These are phyloP conservation scores for Vaccinium corymbosum DNA, from an alignment of 148 eudicot species.

Conservation along the genomic window DNA sequence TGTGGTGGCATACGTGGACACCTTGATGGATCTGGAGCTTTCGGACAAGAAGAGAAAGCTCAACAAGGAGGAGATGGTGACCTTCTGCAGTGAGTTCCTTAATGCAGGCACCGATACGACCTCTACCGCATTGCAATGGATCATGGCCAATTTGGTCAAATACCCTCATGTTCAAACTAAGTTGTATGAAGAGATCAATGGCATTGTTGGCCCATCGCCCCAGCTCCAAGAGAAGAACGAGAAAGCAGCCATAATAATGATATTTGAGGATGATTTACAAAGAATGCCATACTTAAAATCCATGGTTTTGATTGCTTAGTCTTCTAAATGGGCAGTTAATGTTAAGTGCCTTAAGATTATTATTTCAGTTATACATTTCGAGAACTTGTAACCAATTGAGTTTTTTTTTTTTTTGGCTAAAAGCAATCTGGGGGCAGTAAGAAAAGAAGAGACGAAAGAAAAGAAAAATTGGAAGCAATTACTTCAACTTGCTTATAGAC, in stretches of 20 bases:
- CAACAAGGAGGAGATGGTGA: conserved; percentile 39
- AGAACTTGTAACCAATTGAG: not conserved
- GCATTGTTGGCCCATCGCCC: conserved; percentile 27
- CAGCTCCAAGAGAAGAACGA: not conserved
- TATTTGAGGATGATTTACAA: conserved; percentile 47
- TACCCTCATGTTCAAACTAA: conserved; percentile 42
- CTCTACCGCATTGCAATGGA: conserved; percentile 63
- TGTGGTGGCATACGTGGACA: conserved; percentile 51
- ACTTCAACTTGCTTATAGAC: not conserved
- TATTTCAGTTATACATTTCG: not conserved
- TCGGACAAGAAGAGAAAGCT: conserved; percentile 36
- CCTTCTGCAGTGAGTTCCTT: conserved; percentile 48
- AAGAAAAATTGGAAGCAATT: not conserved
- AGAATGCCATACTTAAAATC: conserved; percentile 57
- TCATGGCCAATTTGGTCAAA: conserved; percentile 75
- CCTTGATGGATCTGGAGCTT: conserved; percentile 41
- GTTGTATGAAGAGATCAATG: conserved; percentile 48
- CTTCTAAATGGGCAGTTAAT: not conserved
- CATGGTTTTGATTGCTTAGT: conserved; percentile 24
- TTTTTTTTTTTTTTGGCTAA: not conserved
- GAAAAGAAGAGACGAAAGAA: not conserved
- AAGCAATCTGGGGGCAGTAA: not conserved
- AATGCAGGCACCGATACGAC: conserved; percentile 70
- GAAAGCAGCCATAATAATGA: not conserved
- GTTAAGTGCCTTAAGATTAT: not conserved